Evolutionary conservation across 495 filamentous ascomycete species (phyloP), one percentile per base, ranked within the genome.

Genomic region (Cladorrhinum samala): DNA sequence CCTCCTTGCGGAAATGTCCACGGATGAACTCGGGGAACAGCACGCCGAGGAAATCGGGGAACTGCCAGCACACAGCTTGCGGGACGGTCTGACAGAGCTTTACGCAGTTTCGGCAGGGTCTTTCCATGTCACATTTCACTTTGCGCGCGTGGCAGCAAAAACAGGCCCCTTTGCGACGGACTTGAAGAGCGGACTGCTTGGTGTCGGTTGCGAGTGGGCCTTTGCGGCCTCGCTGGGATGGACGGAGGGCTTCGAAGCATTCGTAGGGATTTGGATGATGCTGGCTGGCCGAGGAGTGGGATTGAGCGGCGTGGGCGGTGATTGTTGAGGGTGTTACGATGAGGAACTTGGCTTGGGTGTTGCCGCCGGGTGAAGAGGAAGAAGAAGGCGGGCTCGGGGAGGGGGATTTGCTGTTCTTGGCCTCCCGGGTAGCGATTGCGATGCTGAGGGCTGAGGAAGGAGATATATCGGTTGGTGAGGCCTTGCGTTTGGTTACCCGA

Each of bases 101-200:
- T 50, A 66, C 67, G 66, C 73, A 77, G 67, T 63, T 76, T 59
- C 66, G 70, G 57, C 73, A 80, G 23, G 66, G 73, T 39, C 69
- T 68, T 44, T 69, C 68, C 46, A 68, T 66, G 60, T 73, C 75
- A 63, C 68, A 78, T 37, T 67, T 72, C 37, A 72, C 71, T 58
- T 73, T 75, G 60, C 68, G 67, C 30, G 67, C 72, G 53, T 75
- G 73, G 54, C 73, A 77, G 65, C 72, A 72, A 58, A 77, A 77
- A 54, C 74, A 77, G 42, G 74, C 74, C 20, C 74, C 74, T 19
- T 66, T 61, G 36, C 74, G 71, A 9, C 74, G 65, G 9, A 77
- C 71, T 17, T 72, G 64, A 11, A 76, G 65, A n/a, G 74, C 73
- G 46, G 61, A 67, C 61, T 75, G 65, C 57, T 73, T 73, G n/a